Base-by-base conservation (phyloP, 176 grass and related monocot species). In the Avena eriantha region DNA sequence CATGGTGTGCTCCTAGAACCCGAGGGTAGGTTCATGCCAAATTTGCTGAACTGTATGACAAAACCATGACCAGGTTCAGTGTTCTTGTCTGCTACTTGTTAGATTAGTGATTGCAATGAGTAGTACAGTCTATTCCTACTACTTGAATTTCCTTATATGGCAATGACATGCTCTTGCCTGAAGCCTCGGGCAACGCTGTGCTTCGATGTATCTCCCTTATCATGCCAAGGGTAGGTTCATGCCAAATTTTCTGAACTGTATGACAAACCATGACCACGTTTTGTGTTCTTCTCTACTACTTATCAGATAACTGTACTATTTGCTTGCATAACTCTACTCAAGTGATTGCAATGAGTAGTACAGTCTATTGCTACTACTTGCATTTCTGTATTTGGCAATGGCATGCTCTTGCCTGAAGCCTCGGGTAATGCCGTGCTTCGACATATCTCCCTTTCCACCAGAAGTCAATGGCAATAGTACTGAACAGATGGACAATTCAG, bases 191-290 rank as follows among this genome's bases (percentile, higher is more conserved):
- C 15, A 80, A 60, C 14, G 46, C 41, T 0, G 78, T 14, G 14
- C 56, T 76, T 64, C 4, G 29, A 48, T 14, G 7, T 5, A n/a
- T 69, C 35, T 36, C 35, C 35, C 35, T 36, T 36, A 36, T 36
- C 35, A 36, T 36, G 35, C 35, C 35, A 36, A 36, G 35, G 35
- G 35, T 36, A 36, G 35, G 35, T 36, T 36, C 35, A 36, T 36
- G 3, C 35, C 35, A 36, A 36, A 36, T 36, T 36, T 36, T 36
- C 35, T 36, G 35, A 36, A 46, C 64, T 24, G 12, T 71, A 57
- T 76, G 24, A 60, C 61, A 82, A 82, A 16, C 61, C 83, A 86
- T 83, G 84, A 31, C 41, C 23, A 23, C 61, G 73, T 78, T 33
- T 60, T 70, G 43, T 57, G 59, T 41, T 68, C 26, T 63, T 82